Conservation (phyloP, 2,329 filamentous ascomycete genomes). For the Alternaria consortialis region DNA sequence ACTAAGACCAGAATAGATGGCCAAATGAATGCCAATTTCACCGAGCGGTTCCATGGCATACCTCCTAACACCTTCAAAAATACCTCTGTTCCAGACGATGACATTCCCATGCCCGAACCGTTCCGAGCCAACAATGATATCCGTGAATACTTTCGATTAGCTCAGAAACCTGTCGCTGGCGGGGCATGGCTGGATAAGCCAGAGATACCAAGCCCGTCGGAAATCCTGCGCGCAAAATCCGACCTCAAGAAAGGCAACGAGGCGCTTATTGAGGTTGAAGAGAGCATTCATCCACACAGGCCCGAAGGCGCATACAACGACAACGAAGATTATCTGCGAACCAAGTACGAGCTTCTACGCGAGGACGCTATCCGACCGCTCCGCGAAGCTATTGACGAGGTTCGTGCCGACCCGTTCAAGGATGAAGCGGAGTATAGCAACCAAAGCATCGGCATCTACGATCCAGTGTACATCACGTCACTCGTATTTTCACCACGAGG, state of each 20-base stretch:
- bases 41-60: conserved; percentile 22
- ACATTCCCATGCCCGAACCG: conserved; percentile 21
- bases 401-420: conserved; percentile 29
- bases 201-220: conserved; percentile 64
- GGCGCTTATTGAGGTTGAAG: conserved; percentile 30
- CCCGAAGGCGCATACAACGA: conserved; percentile 64
- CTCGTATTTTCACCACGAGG: conserved; percentile 71
- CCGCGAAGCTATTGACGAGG: conserved; percentile 68
- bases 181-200: conserved; percentile 51
- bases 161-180: conserved; percentile 26
- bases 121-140: conserved; percentile 36
- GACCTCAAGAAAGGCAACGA: conserved; percentile 10
- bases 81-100: conserved; percentile 19
- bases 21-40: conserved; percentile 28
- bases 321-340: conserved; percentile 72
- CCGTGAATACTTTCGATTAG: conserved; percentile 34
- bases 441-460: conserved; percentile 49
- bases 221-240: conserved; percentile 55
- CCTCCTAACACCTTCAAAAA: neutral
- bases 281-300: conserved; percentile 40
- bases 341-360: conserved; percentile 78
- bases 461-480: conserved; percentile 70
- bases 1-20: conserved; percentile 23
- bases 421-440: conserved; percentile 61
- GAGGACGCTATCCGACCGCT: conserved; percentile 77